A percentile compares a stretch with the other conserved stretches of the same genome.
phyloP scores from a whole-genome alignment of 495 filamentous ascomycete species.

The Alectoria sarmentosa region DNA sequence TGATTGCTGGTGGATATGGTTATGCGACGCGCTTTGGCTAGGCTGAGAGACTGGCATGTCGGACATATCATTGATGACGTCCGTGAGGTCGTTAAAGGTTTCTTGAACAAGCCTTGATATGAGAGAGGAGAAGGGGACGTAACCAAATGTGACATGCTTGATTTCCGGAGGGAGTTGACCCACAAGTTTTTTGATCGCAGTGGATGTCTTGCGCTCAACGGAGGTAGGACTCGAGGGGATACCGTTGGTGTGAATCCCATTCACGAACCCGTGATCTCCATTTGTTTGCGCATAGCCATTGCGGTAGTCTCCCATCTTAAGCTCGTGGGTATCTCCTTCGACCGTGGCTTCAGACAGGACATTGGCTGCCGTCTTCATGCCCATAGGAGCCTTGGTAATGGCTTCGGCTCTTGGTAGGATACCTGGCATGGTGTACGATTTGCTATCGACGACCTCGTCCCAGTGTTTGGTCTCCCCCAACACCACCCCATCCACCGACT shows the following conservation, averaged over 20 bases:
- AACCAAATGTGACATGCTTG: conserved; percentile 68
- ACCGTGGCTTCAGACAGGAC: not conserved
- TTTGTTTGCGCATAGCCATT: conserved; percentile 17
- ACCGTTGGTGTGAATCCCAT: conserved; percentile 21
- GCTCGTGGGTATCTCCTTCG: not conserved
- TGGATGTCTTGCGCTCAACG: conserved; percentile 5
- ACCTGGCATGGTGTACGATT: conserved; percentile 22
- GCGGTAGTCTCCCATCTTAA: conserved; percentile 15
- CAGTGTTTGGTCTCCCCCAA: not conserved
- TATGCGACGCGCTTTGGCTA: conserved; percentile 31
- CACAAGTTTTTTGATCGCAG: conserved; percentile 5
- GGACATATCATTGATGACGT: conserved; percentile 62
- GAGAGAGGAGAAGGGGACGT: conserved; percentile 60
- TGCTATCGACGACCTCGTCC: conserved; percentile 6
- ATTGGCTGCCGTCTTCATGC: conserved; percentile 2
- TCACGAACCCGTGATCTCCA: conserved; percentile 13
- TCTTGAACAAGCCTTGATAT: conserved; percentile 73
- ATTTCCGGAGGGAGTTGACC: conserved; percentile 63
- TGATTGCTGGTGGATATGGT: conserved; percentile 27
- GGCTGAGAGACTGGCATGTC: conserved; percentile 44
- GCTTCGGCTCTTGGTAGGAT: conserved; percentile 15
- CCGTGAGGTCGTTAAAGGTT: conserved; percentile 66
- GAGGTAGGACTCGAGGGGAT: not conserved
- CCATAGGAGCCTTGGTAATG: not conserved
- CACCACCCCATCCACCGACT: conserved; percentile 18